Base-by-base conservation (phyloP, 257 asterid genomes). In the Penstemon eatonii region DNA sequence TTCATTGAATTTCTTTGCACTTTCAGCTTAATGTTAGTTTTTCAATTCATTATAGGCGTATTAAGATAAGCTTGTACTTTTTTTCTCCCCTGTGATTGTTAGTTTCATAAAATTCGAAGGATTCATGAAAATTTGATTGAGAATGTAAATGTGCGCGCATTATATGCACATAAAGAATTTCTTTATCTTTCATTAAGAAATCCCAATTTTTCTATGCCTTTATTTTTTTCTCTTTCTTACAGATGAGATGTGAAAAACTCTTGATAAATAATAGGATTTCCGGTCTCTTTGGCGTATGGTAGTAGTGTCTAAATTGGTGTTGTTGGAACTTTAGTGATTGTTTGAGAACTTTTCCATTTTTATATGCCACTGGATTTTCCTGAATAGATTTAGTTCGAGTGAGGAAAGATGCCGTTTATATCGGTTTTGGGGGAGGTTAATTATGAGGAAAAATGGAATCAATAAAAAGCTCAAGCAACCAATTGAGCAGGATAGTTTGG, bases 401-500 rank as follows among this genome's bases (percentile, higher is more conserved):
- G 18, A 25, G 58, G 60, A 65, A 72, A 56, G 49, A 85, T 85
- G 92, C 56, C 75, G 11, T 65, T 67, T 5, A 82, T 70, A 74
- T 78, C 73, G 44, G 83, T 72, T 45, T 58, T 75, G 2, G 46
- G 79, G 33, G 83, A 70, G 70, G 18, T 15, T 15, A 15, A 56
- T 75, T 6, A 78, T 64, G 71, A 81, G 79, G 15, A 70, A 73
- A 56, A 76, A 38, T 53, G 60, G 80, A 38, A 53, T 50, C n/a
- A 78, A 85, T 58, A 73, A 63, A 54, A 71, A 75, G 36, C 61
- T 42, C 37, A 78, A 78, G 75, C 79, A 66, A 65, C 58, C 60
- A 60, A 9, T 62, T 11, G 84, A 80, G 70, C 63, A 61, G 46
- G 74, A 73, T 62, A 11, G 70, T 46, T 73, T 59, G 60, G n/a